phyloP scores from a whole-genome alignment of 257 asterid species.

The Perilla frutescens region DNA sequence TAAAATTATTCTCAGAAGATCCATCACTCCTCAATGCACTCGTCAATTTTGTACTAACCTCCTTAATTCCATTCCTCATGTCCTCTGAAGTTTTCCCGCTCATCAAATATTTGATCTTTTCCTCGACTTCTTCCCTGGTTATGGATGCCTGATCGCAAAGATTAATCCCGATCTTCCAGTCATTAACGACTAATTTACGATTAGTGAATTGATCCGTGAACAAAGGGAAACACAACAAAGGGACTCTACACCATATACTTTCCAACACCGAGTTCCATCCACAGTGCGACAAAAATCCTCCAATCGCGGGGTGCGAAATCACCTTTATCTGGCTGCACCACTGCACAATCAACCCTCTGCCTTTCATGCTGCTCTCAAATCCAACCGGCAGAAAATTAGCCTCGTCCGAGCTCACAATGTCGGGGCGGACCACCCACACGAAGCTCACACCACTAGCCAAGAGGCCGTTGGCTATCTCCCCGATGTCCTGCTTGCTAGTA shows the following conservation, averaged over 20 bases:
- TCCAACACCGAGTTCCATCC: slow-evolving; percentile 81
- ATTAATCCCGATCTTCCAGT: slow-evolving; percentile 75
- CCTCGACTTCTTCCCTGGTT: slow-evolving; percentile 56
- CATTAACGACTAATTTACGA: slow-evolving; percentile 71
- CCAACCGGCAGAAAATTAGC: slow-evolving; percentile 48
- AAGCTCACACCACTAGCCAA: slow-evolving; percentile 53
- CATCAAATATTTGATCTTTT: slow-evolving; percentile 56
- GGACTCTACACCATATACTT: slow-evolving; percentile 66
- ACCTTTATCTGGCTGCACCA: slow-evolving; percentile 74
- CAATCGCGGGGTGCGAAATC: slow-evolving; percentile 62
- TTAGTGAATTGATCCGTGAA: slow-evolving; percentile 76
- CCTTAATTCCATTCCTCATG: slow-evolving; percentile 51
- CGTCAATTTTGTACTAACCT: slow-evolving; percentile 51
- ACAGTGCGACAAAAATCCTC: slow-evolving; percentile 74
- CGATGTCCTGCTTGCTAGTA: slow-evolving; percentile 55
- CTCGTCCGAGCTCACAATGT: slow-evolving; percentile 61
- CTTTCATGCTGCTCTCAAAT: slow-evolving; percentile 41
- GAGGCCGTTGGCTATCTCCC: slow-evolving; percentile 74
- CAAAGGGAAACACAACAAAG: slow-evolving; percentile 63
- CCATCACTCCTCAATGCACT: slow-evolving; percentile 61
- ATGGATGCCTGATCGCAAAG: slow-evolving; percentile 49
- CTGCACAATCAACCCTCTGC: slow-evolving; percentile 59
- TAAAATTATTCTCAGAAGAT: slow-evolving; percentile 60
- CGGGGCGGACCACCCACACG: slow-evolving; percentile 77
- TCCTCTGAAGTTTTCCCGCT: slow-evolving; percentile 44